Base-by-base conservation (phyloP, 352 stramenopile genomes). In the Phytophthora sojae region DNA sequence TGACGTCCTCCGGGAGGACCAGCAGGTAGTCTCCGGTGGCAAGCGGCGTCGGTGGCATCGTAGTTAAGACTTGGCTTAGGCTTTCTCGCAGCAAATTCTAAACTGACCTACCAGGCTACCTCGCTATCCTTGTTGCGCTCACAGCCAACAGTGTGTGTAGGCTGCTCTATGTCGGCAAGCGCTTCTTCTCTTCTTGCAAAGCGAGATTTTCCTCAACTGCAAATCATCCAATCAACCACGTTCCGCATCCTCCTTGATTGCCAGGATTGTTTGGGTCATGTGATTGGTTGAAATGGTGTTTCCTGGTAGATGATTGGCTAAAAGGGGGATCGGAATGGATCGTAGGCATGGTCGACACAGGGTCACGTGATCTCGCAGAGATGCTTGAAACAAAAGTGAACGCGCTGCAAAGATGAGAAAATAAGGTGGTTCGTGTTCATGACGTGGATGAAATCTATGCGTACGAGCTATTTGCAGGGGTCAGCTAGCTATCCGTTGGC, bases 381-480 rank as follows among this genome's bases (percentile, higher is more conserved):
- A 21, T 21, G 21, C 21, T 21, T 44, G 35, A 15, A 44, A n/a
- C 11, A 44, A 14, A 6, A 3, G 32, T 44, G 14, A 44, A 6
- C 5, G 35, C 12, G 35, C 14, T 44, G 35, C 35, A 44, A 44
- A 6, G 14, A 14, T 6, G 35, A 15, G 12, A 14, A 44, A 53
- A 53, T 19, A 44, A 12, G 39, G 56, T 50, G 29, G 21, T 21
- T 64, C 14, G 44, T 66, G 47, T 67, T 67, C 50, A 54, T 52
- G 47, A 53, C 32, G 53, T 51, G 47, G 39, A 59, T 59, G 19
- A 35, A 29, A 67, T 69, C 61, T 68, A 64, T 67, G 35, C 17
- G 42, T 71, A 67, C 56, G 64, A 57, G 57, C 49, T 71, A 67
- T 60, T 67, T 58, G 61, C 51, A 67, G 54, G 32, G 17, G 3